Percentiles rank a stretch among this genome's conserved stretches.
phyloP scores from a whole-genome alignment of 257 asterid species.

The Fraxinus pennsylvanica region DNA sequence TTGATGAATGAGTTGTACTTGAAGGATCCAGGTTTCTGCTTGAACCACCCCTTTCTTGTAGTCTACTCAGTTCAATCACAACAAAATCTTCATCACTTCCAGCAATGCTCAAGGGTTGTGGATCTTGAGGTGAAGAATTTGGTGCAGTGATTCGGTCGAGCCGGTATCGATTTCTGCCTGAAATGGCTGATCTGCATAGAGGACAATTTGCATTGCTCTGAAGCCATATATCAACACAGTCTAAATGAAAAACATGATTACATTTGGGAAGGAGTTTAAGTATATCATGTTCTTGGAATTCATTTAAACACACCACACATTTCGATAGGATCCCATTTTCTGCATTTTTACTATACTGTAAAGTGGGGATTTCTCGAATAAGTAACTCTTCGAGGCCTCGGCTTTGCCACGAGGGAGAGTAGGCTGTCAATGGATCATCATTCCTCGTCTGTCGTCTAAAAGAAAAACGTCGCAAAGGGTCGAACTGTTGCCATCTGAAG shows the following conservation, averaged over 20 bases:
- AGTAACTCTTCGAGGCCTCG: constrained; percentile 69
- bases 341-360: constrained; percentile 40
- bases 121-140: constrained; percentile 74
- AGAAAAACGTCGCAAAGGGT: constrained; percentile 60
- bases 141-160: constrained; percentile 54
- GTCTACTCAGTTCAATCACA: constrained; percentile 42
- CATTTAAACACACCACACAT: constrained; percentile 74
- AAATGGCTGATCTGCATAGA: constrained; percentile 68
- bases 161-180: constrained; percentile 44
- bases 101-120: constrained; percentile 36
- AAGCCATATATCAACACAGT: constrained; percentile 84
- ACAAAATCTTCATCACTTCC: constrained; percentile 52
- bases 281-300: constrained; percentile 65
- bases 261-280: constrained; percentile 71
- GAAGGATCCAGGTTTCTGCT: constrained; percentile 38
- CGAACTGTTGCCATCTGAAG: constrained; percentile 66
- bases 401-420: constrained; percentile 57
- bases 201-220: constrained; percentile 74
- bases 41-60: constrained; percentile 42
- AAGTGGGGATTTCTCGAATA: constrained; percentile 69
- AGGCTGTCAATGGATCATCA: constrained; percentile 44
- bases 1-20: constrained; percentile 40
- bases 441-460: constrained; percentile 22
- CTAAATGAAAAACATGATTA: constrained; percentile 72
- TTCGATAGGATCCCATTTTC: constrained; percentile 39